Percentiles rank a stretch among this genome's conserved stretches.
phyloP scores from a whole-genome alignment of 2,329 filamentous ascomycete genomes.

The Torrubiella hemipterigena region DNA sequence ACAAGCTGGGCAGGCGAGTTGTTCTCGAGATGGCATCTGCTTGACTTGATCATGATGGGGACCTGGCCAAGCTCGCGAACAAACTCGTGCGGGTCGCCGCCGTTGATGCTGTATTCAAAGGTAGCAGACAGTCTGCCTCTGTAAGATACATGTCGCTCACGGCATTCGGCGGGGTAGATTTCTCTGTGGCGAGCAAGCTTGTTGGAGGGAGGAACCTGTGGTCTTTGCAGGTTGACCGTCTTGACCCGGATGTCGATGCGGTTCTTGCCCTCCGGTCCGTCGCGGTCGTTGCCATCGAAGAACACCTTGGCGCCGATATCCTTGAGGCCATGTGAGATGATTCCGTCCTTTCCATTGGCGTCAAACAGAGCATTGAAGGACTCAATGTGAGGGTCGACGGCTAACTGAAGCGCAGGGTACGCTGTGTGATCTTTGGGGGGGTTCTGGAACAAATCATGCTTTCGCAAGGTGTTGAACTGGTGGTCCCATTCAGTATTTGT shows the following conservation, averaged over 20 bases:
- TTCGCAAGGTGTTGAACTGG: conserved; percentile 73
- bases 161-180: conserved; percentile 83
- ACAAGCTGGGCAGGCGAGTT: conserved; percentile 76
- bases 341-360: conserved; percentile 43
- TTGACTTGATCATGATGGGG: conserved; percentile 91
- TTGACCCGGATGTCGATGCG: conserved; percentile 66
- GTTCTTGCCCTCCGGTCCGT: conserved; percentile 52
- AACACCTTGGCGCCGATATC: conserved; percentile 88
- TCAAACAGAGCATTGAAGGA: conserved; percentile 90
- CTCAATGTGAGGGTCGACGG: conserved; percentile 86
- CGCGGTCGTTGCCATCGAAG: conserved; percentile 66
- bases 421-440: conserved; percentile 80
- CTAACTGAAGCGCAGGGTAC: conserved; percentile 73
- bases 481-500: conserved; percentile 69
- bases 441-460: conserved; percentile 79
- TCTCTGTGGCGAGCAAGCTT: conserved; percentile 76
- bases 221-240: conserved; percentile 72
- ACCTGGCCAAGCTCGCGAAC: conserved; percentile 77
- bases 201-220: conserved; percentile 67
- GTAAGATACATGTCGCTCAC: conserved; percentile 88
- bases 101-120: conserved; percentile 78
- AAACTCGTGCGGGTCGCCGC: conserved; percentile 72
- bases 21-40: conserved; percentile 79
- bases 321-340: conserved; percentile 61
- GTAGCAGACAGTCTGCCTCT: conserved; percentile 73